Evolutionary conservation across 208 protist species (phyloP).

Genomic region (Giardia duodenalis): DNA sequence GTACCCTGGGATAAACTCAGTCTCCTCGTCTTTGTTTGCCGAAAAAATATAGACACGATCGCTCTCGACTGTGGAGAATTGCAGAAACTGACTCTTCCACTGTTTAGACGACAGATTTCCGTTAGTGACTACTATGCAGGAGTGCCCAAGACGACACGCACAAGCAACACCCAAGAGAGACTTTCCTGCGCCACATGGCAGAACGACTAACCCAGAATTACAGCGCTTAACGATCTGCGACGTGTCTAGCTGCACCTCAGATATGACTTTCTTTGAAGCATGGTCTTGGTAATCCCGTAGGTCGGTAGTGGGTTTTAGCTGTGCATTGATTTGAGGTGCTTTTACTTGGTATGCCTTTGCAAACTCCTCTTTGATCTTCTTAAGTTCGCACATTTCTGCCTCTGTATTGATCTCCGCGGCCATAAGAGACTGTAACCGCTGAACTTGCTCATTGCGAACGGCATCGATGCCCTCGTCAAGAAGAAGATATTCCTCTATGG

Average conservation of each 20-base stretch:
- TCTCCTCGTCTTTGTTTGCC: constrained; percentile 1
- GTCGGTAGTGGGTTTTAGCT: constrained; percentile 8
- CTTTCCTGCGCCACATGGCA: constrained; percentile 24
- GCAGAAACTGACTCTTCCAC: constrained; percentile 24
- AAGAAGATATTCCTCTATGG: neutral
- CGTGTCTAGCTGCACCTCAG: neutral
- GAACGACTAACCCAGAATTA: constrained; percentile 19
- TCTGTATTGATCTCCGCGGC: neutral
- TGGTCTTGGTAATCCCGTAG: constrained; percentile 1
- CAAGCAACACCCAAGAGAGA: neutral
- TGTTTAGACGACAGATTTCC: constrained; percentile 7
- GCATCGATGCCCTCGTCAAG: neutral
- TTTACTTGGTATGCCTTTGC: neutral
- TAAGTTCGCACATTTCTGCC: neutral
- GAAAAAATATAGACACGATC: constrained; percentile 6
- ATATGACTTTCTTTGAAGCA: constrained; percentile 14
- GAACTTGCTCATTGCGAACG: neutral
- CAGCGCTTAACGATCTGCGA: neutral
- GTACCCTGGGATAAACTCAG: constrained; percentile 17
- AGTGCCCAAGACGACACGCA: neutral
- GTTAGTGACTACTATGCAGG: constrained; percentile 23
- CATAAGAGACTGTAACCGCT: neutral
- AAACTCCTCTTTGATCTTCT: neutral
- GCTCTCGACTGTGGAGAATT: neutral
- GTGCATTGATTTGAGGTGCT: neutral